Conservation (phyloP, 2,329 filamentous ascomycete species). For the Venturia asperata region DNA sequence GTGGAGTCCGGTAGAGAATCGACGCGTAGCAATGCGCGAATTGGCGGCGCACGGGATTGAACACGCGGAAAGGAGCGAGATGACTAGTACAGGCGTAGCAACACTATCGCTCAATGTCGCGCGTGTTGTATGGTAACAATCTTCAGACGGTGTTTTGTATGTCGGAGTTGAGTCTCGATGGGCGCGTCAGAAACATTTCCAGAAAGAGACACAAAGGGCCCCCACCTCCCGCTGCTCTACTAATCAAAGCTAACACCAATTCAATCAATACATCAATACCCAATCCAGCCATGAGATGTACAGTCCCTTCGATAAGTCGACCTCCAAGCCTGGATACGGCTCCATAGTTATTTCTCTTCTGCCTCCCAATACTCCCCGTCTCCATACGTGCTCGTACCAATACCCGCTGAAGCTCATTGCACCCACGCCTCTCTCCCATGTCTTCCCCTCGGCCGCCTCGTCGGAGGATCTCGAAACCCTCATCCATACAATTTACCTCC, state of each 20-base stretch:
- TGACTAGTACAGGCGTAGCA: neutral
- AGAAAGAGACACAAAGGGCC: neutral
- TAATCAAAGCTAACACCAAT: too few species aligned
- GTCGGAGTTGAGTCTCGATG: neutral
- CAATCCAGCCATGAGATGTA: constrained; percentile 26
- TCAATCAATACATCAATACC: neutral
- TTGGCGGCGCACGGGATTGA: constrained; percentile 3
- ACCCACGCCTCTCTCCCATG: constrained; percentile 59
- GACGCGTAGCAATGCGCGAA: constrained; percentile 8
- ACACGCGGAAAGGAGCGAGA: neutral
- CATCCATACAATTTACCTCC: constrained; percentile 70
- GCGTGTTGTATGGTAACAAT: constrained; percentile 7
- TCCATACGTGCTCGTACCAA: constrained; percentile 74
- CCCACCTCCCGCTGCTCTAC: constrained; percentile 1
- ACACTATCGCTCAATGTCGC: neutral
- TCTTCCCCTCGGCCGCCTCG: constrained; percentile 27
- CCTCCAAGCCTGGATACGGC: constrained; percentile 70
- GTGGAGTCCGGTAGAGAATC: neutral
- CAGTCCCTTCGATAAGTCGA: constrained; percentile 71
- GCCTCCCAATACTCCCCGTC: constrained; percentile 62
- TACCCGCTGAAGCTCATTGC: constrained; percentile 94
- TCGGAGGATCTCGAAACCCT: constrained; percentile 27
- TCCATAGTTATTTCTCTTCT: constrained; percentile 65
- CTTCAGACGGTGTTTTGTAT: neutral
- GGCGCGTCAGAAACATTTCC: constrained; percentile 3